A percentile compares a stretch with the other conserved stretches of the same genome.
These are phyloP conservation scores for Umbilicus rupestris DNA, from an alignment of 164 flowering plant genomes.

Conservation along the genomic window DNA sequence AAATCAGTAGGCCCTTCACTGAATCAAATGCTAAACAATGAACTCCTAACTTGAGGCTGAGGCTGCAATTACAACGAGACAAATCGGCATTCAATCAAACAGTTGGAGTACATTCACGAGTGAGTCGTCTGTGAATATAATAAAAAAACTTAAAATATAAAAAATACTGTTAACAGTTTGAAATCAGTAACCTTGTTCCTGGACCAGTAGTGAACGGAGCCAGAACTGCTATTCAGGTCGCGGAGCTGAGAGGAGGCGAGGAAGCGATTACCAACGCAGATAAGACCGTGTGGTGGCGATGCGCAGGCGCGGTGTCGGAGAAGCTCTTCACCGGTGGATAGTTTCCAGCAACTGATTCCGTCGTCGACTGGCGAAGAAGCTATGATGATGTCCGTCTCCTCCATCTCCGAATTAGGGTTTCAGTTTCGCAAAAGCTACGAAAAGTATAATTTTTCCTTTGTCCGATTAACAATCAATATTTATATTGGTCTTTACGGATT, in stretches of 20 bases:
- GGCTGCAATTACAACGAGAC: conserved; percentile 31
- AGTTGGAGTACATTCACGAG: neutral
- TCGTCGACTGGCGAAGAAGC: conserved; percentile 62
- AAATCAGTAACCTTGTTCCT: conserved; percentile 59
- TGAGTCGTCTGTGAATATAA: neutral
- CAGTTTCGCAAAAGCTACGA: no score
- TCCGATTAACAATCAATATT: no score
- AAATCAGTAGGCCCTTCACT: conserved; percentile 53
- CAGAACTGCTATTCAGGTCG: conserved; percentile 42
- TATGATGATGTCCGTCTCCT: conserved; percentile 36
- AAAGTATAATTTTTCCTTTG: no score
- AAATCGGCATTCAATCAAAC: neutral
- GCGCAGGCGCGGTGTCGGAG: conserved; percentile 50
- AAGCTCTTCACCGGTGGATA: conserved; percentile 49
- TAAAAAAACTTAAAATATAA: no score
- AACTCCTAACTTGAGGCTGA: conserved; percentile 64
- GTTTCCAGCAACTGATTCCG: conserved; percentile 67
- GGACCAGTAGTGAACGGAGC: conserved; percentile 67
- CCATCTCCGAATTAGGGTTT: neutral
- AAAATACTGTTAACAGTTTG: neutral
- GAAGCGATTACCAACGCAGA: conserved; percentile 42
- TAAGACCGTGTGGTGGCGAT: conserved; percentile 70
- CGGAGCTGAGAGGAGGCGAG: conserved; percentile 76
- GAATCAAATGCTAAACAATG: conserved; percentile 56
- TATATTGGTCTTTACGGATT: no score